Percentiles rank a stretch among this genome's conserved stretches.
These are phyloP conservation scores for Colletotrichum liaoningense DNA, from an alignment of 2,329 filamentous ascomycete genomes.

Conservation along the genomic window DNA sequence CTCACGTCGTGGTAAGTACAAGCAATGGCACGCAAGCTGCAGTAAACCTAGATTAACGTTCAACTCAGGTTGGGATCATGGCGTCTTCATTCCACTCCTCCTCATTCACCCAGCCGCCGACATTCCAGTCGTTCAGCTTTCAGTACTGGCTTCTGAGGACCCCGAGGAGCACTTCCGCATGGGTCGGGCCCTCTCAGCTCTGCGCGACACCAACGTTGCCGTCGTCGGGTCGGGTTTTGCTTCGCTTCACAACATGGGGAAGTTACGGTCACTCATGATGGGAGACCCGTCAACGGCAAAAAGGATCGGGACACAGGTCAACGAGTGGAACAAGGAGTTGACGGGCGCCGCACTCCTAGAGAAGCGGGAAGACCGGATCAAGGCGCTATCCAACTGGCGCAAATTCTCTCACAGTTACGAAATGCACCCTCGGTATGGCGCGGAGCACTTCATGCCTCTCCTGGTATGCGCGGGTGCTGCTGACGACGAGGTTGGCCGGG, in stretches of 20 bases:
- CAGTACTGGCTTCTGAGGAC: slow-evolving; percentile 64
- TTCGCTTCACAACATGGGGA: slow-evolving; percentile 65
- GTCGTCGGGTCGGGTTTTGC: slow-evolving; percentile 71
- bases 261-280: slow-evolving; percentile 53
- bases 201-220: slow-evolving; percentile 66
- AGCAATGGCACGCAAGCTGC: slow-evolving; percentile 34
- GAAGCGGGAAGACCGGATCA: slow-evolving; percentile 48
- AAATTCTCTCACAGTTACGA: slow-evolving; percentile 58
- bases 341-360: slow-evolving; percentile 51
- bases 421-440: slow-evolving; percentile 65
- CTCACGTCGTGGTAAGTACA: slow-evolving; percentile 43
- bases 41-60: not conserved
- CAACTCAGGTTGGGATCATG: slow-evolving; percentile 65
- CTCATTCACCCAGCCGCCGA: slow-evolving; percentile 64
- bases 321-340: slow-evolving; percentile 60
- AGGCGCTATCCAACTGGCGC: slow-evolving; percentile 59
- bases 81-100: slow-evolving; percentile 68
- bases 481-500: slow-evolving; percentile 53
- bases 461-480: slow-evolving; percentile 66
- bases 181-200: slow-evolving; percentile 61
- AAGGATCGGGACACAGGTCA: slow-evolving; percentile 39
- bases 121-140: slow-evolving; percentile 68
- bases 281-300: slow-evolving; percentile 41
- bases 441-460: slow-evolving; percentile 70
- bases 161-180: slow-evolving; percentile 60